A percentile compares a stretch with the other conserved stretches of the same genome.
These are phyloP conservation scores for Termitomyces sp. DNA, from an alignment of 768 basidiomycete genomes.

Conservation along the genomic window DNA sequence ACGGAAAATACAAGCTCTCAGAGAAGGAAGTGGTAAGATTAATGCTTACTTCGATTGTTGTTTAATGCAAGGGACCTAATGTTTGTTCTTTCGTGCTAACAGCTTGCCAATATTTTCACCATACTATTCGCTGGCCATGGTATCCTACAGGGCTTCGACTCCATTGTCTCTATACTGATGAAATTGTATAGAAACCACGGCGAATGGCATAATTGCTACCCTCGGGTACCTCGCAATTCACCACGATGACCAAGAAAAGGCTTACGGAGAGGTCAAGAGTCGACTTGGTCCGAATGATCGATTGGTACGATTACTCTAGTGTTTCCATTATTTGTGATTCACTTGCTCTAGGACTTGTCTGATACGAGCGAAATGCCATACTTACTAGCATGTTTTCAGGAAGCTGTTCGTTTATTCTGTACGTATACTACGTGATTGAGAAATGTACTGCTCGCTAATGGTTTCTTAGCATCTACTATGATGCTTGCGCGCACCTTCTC, in stretches of 20 bases:
- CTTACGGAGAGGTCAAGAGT: conserved; percentile 38
- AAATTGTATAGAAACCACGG: conserved; percentile 40
- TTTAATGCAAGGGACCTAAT: not conserved
- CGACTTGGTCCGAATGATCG: conserved; percentile 27
- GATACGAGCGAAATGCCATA: conserved; percentile 20
- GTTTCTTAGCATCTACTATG: conserved; percentile 15
- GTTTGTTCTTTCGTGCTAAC: not conserved
- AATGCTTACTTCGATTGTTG: not conserved
- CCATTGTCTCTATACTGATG: not conserved
- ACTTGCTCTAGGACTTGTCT: conserved; percentile 9
- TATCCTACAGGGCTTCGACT: not conserved
- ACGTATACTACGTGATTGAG: no score
- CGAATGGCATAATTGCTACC: conserved; percentile 43
- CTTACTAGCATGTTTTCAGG: conserved; percentile 25
- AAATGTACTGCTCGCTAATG: no score
- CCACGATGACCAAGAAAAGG: conserved; percentile 44
- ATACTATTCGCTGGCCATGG: conserved; percentile 24
- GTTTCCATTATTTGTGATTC: not conserved
- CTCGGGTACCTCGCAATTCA: conserved; percentile 42
- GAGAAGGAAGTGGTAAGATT: conserved; percentile 19
- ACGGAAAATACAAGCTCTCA: conserved; percentile 14
- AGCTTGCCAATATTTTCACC: conserved; percentile 22
- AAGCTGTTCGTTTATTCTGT: conserved; percentile 27
- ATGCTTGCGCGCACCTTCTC: conserved; percentile 21
- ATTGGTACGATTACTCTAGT: conserved; percentile 17